Evolutionary conservation across 805 yeast species (phyloP).

Genomic region (Lipomyces yamanashiensis): DNA sequence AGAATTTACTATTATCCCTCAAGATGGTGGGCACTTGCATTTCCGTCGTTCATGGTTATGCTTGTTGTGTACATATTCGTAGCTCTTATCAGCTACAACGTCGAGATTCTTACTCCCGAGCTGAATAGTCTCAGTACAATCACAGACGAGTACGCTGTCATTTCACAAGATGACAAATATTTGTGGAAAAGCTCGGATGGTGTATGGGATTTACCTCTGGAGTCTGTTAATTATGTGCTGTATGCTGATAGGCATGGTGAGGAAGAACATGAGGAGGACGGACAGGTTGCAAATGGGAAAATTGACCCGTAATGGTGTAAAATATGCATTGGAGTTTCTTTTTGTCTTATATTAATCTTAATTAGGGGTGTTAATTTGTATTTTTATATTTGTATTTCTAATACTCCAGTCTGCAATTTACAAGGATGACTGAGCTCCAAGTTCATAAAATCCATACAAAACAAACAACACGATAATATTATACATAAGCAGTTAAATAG

Average conservation of each 20-base stretch:
- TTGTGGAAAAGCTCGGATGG: slow-evolving; percentile 73
- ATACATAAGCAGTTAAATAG: background rate
- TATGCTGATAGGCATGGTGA: slow-evolving; percentile 46
- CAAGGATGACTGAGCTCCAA: background rate
- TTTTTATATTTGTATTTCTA: background rate
- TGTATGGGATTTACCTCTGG: slow-evolving; percentile 81
- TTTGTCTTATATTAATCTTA: background rate
- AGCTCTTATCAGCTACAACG: slow-evolving; percentile 71
- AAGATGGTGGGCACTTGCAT: slow-evolving; percentile 85
- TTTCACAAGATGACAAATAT: slow-evolving; percentile 48
- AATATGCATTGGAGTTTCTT: background rate
- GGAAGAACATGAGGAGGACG: background rate
- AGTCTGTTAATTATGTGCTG: slow-evolving; percentile 67
- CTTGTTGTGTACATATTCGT: slow-evolving; percentile 73
- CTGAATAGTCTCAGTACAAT: slow-evolving; percentile 66
- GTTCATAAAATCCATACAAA: background rate
- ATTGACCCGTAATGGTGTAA: background rate
- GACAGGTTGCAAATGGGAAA: background rate
- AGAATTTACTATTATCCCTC: slow-evolving; percentile 80
- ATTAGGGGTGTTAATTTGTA: background rate
- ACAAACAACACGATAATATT: background rate
- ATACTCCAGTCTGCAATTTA: background rate
- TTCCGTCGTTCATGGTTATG: slow-evolving; percentile 74
- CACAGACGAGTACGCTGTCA: slow-evolving; percentile 66
- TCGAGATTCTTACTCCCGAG: slow-evolving; percentile 69